A percentile compares a stretch with the other conserved stretches of the same genome.
Evolutionary conservation across 108 stramenopile species (phyloP).

Genomic region (Conticribra guillardii): DNA sequence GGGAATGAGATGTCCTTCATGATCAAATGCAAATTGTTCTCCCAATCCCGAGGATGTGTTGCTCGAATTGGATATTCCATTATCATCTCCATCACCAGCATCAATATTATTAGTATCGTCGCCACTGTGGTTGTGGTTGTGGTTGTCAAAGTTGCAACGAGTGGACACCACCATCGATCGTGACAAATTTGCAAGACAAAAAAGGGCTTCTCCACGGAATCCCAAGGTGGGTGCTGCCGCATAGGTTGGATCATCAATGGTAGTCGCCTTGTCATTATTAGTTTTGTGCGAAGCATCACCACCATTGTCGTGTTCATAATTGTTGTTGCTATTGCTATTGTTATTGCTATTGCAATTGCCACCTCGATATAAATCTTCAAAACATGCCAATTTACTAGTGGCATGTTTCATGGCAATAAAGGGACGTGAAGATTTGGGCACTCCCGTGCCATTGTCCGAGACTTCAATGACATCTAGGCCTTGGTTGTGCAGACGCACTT

Average conservation of each 20-base stretch:
- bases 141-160: constrained; percentile 7
- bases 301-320: background rate
- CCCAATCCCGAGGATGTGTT: constrained; percentile 32
- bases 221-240: constrained; percentile 48
- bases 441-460: constrained; percentile 84
- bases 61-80: background rate
- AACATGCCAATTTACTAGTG: constrained; percentile 79
- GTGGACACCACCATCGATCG: constrained; percentile 70
- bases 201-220: constrained; percentile 93
- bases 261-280: too few relatives aligned
- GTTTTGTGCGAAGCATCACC: too few relatives aligned
- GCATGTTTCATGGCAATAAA: constrained; percentile 79
- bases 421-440: constrained; percentile 61
- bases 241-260: background rate
- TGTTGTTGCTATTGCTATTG: background rate
- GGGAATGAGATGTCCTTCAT: constrained; percentile 51
- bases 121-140: constrained; percentile 54
- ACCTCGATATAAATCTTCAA: constrained; percentile 76
- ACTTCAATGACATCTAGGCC: constrained; percentile 86
- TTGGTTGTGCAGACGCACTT: constrained; percentile 79
- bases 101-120: background rate
- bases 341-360: background rate
- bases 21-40: constrained; percentile 61
- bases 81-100: background rate
- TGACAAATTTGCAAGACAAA: constrained; percentile 74